phyloP scores from a whole-genome alignment of 2,329 filamentous ascomycete species.

The Lasiodiplodia hormozganensis region DNA sequence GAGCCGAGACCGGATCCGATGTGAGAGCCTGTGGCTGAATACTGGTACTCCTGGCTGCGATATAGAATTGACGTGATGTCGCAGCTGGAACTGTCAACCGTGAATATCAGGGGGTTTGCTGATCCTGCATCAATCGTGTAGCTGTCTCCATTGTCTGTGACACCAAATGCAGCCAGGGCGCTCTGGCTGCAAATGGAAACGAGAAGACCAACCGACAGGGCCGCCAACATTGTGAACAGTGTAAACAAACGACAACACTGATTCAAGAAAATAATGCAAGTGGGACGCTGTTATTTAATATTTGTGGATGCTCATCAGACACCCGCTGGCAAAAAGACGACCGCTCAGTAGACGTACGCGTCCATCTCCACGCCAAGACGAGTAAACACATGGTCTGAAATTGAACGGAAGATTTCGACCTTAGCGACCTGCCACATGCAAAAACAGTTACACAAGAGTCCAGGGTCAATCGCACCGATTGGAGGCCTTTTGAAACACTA shows the following conservation, averaged over 20 bases:
- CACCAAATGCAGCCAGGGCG: constrained; percentile 45
- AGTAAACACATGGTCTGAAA: not conserved
- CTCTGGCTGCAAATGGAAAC: constrained; percentile 24
- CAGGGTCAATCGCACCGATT: not conserved
- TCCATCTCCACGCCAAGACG: not conserved
- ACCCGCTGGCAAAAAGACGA: not conserved
- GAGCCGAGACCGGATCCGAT: constrained; percentile 66
- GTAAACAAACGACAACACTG: not conserved
- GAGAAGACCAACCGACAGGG: not conserved
- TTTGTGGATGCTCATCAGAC: not conserved
- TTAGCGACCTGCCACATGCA: not conserved
- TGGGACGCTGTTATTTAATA: not conserved
- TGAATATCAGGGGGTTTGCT: constrained; percentile 41
- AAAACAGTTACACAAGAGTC: not conserved
- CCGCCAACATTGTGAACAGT: not conserved
- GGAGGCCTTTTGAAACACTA: constrained; percentile 17
- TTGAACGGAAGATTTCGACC: not conserved
- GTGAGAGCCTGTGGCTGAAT: constrained; percentile 59
- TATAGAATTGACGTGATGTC: constrained; percentile 70
- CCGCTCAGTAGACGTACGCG: not conserved
- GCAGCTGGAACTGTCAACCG: constrained; percentile 57
- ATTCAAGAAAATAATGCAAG: too few relatives aligned
- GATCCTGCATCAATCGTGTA: constrained; percentile 46
- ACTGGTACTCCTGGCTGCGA: constrained; percentile 66
- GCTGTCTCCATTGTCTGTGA: constrained; percentile 40